Conservation (phyloP, 2,329 filamentous ascomycete species). For the Plectosphaerella plurivora region DNA sequence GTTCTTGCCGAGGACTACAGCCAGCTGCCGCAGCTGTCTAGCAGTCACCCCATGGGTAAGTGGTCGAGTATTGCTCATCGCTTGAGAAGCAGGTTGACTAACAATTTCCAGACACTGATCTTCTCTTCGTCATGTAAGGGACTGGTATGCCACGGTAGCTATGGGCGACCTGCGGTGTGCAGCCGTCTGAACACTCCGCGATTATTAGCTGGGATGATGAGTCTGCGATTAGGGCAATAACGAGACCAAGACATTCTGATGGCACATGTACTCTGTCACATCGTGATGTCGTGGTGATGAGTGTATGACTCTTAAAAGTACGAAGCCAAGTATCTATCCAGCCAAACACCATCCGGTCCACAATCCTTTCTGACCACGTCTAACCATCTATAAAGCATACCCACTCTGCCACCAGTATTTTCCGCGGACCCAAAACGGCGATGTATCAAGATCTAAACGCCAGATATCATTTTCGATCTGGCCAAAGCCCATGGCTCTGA, state of each 20-base stretch:
- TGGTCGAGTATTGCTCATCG: conserved; percentile 7
- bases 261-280: neutral
- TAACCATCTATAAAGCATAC: conserved; percentile 22
- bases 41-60: conserved; percentile 92
- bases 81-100: neutral
- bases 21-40: conserved; percentile 94
- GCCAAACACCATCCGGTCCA: neutral
- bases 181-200: neutral
- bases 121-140: neutral
- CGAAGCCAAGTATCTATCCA: neutral
- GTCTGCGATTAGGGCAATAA: neutral
- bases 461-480: conserved; percentile 57
- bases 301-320: neutral
- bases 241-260: neutral
- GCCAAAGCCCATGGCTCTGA: conserved; percentile 65
- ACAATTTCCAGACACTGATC: neutral
- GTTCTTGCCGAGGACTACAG: conserved; percentile 83
- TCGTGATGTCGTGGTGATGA: neutral
- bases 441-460: conserved; percentile 56
- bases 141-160: neutral
- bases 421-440: conserved; percentile 54
- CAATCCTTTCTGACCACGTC: neutral
- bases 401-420: conserved; percentile 57
- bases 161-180: neutral
- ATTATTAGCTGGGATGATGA: too few species aligned